Percentiles rank a stretch among this genome's conserved stretches.
phyloP scores from a whole-genome alignment of 371 early-diverging fungal genomes.

The Dinochytrium kinnereticum region DNA sequence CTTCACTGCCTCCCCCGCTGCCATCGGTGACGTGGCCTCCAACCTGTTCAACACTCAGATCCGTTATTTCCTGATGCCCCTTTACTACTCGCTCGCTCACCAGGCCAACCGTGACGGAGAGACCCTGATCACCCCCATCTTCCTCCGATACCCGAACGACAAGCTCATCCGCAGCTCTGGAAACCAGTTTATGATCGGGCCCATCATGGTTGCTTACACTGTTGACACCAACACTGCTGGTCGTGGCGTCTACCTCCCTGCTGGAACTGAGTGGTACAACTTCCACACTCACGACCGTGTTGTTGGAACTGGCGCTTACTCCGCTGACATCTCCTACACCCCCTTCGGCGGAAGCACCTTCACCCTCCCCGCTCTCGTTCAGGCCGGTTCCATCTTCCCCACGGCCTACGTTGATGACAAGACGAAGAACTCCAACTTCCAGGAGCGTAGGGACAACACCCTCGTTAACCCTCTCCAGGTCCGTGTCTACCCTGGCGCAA shows the following conservation, averaged over 20 bases:
- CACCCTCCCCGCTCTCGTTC: slow-evolving; percentile 21
- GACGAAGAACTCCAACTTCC: slow-evolving; percentile 20
- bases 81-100: slow-evolving; percentile 31
- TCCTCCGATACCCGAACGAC: slow-evolving; percentile 29
- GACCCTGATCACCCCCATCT: slow-evolving; percentile 28
- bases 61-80: slow-evolving; percentile 24
- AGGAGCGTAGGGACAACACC: slow-evolving; percentile 14
- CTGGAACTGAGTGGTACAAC: slow-evolving; percentile 27
- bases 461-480: not conserved
- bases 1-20: slow-evolving; percentile 19
- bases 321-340: not conserved
- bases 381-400: slow-evolving; percentile 25
- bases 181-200: slow-evolving; percentile 27
- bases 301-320: not conserved
- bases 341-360: slow-evolving; percentile 12
- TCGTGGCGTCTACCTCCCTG: slow-evolving; percentile 27
- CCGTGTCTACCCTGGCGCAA: slow-evolving; percentile 24
- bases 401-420: slow-evolving; percentile 26
- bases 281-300: slow-evolving; percentile 30
- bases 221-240: not conserved
- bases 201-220: slow-evolving; percentile 18
- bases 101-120: slow-evolving; percentile 20
- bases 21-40: slow-evolving; percentile 26
- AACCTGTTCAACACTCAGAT: slow-evolving; percentile 32
- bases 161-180: slow-evolving; percentile 19